phyloP scores from a whole-genome alignment of 306 rosid genomes.

The Malus sieversii region DNA sequence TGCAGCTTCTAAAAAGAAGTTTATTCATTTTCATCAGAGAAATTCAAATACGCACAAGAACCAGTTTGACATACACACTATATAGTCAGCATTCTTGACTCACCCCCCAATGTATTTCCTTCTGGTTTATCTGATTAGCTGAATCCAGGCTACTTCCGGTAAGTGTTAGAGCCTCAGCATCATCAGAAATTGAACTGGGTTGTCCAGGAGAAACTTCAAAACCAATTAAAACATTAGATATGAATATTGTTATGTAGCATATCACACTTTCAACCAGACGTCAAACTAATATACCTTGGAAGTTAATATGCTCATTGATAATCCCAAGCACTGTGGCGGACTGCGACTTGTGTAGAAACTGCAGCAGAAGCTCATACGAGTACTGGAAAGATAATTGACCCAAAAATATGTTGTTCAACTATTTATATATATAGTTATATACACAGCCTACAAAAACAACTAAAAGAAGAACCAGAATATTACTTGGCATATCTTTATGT shows the following conservation, averaged over 20 bases:
- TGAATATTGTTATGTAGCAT: not conserved
- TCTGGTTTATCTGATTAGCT: conserved; percentile 72
- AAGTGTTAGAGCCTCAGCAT: conserved; percentile 77
- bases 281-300: conserved; percentile 59
- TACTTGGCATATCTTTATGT: conserved; percentile 95
- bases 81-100: conserved; percentile 21
- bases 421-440: not conserved
- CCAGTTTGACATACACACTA: not conserved
- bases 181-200: conserved; percentile 80
- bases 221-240: not conserved
- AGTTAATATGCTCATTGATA: conserved; percentile 86
- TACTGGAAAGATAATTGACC: conserved; percentile 46
- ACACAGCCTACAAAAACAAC: not conserved
- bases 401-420: conserved; percentile 12
- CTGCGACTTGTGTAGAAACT: conserved; percentile 66
- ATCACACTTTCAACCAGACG: not conserved
- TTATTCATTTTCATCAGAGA: not conserved
- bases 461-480: conserved; percentile 13
- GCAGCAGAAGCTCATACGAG: conserved; percentile 88
- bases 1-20: not conserved
- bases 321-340: conserved; percentile 84
- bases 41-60: not conserved
- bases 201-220: conserved; percentile 77
- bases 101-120: conserved; percentile 97
- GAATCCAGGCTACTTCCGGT: conserved; percentile 80